Evolutionary conservation across 2,329 filamentous ascomycete genomes (phyloP).

Genomic region (Domatiomyces catenatus): DNA sequence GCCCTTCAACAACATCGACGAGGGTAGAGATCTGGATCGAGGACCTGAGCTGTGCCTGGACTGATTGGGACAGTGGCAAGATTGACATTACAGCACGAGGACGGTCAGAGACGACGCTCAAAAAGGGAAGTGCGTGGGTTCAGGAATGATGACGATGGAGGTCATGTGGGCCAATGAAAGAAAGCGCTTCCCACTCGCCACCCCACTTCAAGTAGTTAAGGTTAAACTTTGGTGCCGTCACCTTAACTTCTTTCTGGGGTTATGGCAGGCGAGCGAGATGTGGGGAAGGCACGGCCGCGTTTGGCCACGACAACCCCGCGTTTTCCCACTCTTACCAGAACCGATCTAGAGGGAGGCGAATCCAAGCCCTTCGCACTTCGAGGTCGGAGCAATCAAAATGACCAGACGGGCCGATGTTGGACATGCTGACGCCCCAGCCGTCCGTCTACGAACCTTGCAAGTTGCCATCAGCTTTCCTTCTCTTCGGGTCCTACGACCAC

Average conservation of each 20-base stretch:
- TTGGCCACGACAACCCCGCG: too few relatives aligned
- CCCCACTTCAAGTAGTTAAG: neutral
- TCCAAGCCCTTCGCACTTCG: too few relatives aligned
- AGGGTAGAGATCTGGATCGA: conserved; percentile 65
- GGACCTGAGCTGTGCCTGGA: conserved; percentile 54
- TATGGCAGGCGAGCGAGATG: too few relatives aligned
- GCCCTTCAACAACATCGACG: conserved; percentile 52
- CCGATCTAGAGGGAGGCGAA: too few relatives aligned
- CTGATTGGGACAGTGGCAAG: conserved; percentile 5
- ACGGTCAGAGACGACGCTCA: neutral
- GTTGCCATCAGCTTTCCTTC: too few relatives aligned
- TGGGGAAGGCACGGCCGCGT: too few relatives aligned
- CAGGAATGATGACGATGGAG: neutral
- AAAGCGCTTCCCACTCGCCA: neutral
- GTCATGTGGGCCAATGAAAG: neutral
- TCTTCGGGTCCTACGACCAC: neutral
- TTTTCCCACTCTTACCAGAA: too few relatives aligned
- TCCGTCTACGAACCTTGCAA: too few relatives aligned
- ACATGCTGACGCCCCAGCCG: too few relatives aligned
- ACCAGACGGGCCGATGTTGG: too few relatives aligned
- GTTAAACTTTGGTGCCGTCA: neutral
- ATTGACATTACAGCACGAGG: conserved; percentile 1
- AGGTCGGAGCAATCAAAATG: too few relatives aligned
- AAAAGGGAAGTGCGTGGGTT: neutral
- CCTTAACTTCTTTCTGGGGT: neutral